Evolutionary conservation across 768 basidiomycete genomes (phyloP).

Genomic region (Auriculariales sp.): DNA sequence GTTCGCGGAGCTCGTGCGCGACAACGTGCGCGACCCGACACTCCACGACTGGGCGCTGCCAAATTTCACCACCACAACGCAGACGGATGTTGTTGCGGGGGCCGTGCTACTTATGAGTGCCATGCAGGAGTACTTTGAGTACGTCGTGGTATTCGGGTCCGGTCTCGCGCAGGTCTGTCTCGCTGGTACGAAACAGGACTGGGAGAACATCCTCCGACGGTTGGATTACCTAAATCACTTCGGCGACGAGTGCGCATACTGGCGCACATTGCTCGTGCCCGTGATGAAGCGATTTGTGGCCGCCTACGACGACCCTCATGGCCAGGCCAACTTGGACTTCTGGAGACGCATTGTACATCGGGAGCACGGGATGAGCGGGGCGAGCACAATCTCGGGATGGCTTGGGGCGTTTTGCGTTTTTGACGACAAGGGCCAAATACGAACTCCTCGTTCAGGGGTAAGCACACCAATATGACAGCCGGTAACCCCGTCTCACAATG

Average conservation of each 20-base stretch:
- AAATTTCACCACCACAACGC: conserved; percentile 30
- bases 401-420: neutral
- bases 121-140: too few species aligned
- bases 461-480: too few species aligned
- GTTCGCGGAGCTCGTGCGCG: neutral
- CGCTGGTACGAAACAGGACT: too few species aligned
- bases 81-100: neutral
- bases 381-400: neutral
- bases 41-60: conserved; percentile 29
- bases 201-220: too few species aligned
- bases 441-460: too few species aligned
- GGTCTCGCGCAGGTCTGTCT: too few species aligned
- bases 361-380: neutral
- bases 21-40: too few species aligned
- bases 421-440: neutral
- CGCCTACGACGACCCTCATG: neutral
- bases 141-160: too few species aligned
- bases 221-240: neutral
- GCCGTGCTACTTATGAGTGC: too few species aligned
- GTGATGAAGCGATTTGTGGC: neutral
- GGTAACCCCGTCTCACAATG: too few species aligned
- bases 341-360: neutral
- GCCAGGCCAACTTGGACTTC: neutral
- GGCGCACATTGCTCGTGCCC: neutral
- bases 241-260: neutral